Conservation (phyloP, 2,329 filamentous ascomycete species). For the Curvularia hawaiiensis region DNA sequence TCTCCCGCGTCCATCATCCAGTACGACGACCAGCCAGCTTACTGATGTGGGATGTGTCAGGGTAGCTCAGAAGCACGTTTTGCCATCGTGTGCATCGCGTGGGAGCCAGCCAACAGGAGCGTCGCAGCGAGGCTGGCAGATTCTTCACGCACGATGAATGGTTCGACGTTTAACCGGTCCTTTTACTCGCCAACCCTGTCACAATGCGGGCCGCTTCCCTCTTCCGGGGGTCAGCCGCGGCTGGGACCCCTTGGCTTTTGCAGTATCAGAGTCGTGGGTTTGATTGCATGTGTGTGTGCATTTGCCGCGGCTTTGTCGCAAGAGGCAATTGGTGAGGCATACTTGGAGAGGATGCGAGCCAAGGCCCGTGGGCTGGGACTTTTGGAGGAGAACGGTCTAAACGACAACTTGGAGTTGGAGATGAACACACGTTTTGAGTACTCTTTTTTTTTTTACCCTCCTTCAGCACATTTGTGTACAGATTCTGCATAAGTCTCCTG, state of each 20-base stretch:
- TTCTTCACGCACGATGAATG: background rate
- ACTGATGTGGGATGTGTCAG: background rate
- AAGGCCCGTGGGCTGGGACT: no score
- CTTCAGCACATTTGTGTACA: background rate
- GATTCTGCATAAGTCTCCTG: background rate
- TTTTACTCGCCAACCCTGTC: background rate
- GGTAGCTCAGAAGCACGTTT: background rate
- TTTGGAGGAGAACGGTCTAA: background rate
- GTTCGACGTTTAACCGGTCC: conserved; percentile 2
- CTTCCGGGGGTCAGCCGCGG: conserved; percentile 3
- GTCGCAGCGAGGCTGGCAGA: background rate
- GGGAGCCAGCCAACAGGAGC: conserved; percentile 3
- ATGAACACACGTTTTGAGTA: no score
- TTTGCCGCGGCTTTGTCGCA: conserved; percentile 5
- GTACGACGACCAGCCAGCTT: background rate
- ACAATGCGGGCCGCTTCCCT: conserved; percentile 13
- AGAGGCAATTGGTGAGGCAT: background rate
- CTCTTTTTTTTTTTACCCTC: no score
- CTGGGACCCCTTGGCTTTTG: background rate
- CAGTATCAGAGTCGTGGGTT: conserved; percentile 2
- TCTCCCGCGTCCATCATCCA: background rate
- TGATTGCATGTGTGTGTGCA: background rate
- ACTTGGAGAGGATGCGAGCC: no score
- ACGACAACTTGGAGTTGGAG: background rate
- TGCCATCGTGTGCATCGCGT: background rate